These are phyloP conservation scores for Entomortierella beljakovae DNA, from an alignment of 192 early-diverging fungal genomes.

Conservation along the genomic window DNA sequence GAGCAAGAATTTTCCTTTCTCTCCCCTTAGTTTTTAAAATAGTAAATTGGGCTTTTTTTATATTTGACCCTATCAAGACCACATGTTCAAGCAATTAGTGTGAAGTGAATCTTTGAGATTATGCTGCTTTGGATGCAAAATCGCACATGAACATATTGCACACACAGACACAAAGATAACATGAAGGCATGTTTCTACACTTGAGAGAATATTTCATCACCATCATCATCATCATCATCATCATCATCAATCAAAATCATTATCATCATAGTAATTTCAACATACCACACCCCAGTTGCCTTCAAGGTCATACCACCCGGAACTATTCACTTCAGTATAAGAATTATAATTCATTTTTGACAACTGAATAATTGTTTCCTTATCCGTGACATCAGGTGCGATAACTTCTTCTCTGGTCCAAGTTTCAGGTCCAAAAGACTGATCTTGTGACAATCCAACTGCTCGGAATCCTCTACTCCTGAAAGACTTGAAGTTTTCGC, in stretches of 20 bases:
- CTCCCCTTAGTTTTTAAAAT: too few species aligned
- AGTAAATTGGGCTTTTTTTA: neutral
- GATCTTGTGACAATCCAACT: slow-evolving; percentile 28
- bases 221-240: neutral
- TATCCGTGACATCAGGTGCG: slow-evolving; percentile 81
- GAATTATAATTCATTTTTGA: slow-evolving; percentile 90
- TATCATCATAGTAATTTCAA: neutral
- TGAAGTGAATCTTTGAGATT: neutral
- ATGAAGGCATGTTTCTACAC: too few species aligned
- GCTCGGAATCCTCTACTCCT: slow-evolving; percentile 74
- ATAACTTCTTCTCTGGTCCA: slow-evolving; percentile 26
- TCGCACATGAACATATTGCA: slow-evolving; percentile 41
- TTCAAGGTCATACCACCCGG: slow-evolving; percentile 78
- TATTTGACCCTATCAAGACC: neutral
- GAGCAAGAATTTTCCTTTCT: too few species aligned
- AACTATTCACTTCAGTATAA: slow-evolving; percentile 73
- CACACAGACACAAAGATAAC: neutral
- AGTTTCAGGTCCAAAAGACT: slow-evolving; percentile 34
- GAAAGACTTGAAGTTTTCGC: slow-evolving; percentile 16
- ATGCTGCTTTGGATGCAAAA: neutral
- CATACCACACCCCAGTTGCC: slow-evolving; percentile 71
- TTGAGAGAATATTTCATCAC: too few species aligned
- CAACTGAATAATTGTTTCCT: slow-evolving; percentile 76
- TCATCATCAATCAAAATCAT: neutral
- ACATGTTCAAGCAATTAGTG: neutral